Base-by-base conservation (phyloP, 371 early-diverging fungal species). In the Chytridium lagenaria region DNA sequence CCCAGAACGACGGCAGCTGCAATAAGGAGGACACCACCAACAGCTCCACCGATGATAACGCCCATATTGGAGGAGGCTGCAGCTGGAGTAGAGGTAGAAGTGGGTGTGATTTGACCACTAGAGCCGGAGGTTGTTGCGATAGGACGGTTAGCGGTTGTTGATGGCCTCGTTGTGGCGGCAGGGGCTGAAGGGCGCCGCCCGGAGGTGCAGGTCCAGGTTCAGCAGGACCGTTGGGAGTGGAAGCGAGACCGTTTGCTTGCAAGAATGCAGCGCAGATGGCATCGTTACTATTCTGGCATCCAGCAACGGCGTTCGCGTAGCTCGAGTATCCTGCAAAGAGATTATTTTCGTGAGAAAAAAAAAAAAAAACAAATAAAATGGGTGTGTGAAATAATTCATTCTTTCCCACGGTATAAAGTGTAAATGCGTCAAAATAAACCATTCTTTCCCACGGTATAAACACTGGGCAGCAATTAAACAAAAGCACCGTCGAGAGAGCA, bases 11-110 rank as follows among this genome's bases (percentile, higher is more conserved):
- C 73, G 22, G 61, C 74, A 19, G 69, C 59, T 23, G 66, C 57
- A 26, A 55, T 37, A 12, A 75, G 71, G 22, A 28, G 61, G 19
- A 69, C 59, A 16, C 34, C 69, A 26, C 55, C 72, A 33, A 38
- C 39, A 2, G 55, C 26, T 2, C 26, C 59, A 38, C 68, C 74
- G 44, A 30, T 40, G 40, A 55, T 55, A 26, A 30, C 57, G 57
- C 7, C 7, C 57, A 55, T 19, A 23, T 19, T 55, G 57, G 16
- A 15, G 10, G 57, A 26, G 57, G 57, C 26, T 26, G 57, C 57
- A 7, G 57, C 57, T 10, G 57, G 57, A 30, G 15, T 10, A 23
- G 57, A 7, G 57, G 30, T 30, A 23, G 57, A 15, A 23, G 57
- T 26, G 57, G 57, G 7, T 7, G 44, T 44, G 44, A 44, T 19